Evolutionary conservation across 768 basidiomycete species (phyloP).

Genomic region (Myochromella boudieri): DNA sequence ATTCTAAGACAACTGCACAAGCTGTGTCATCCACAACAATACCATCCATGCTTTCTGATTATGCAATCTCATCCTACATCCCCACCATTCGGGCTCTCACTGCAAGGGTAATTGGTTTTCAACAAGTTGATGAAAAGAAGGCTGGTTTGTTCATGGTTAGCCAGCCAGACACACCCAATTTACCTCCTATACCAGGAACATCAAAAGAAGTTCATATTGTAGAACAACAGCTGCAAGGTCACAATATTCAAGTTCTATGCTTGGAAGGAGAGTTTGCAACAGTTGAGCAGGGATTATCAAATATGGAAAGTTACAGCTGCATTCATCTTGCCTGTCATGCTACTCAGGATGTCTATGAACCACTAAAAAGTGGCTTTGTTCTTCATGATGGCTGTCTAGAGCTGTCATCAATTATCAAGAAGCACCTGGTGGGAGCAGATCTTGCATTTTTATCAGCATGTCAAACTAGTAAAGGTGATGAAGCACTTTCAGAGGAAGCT

Average conservation of each 20-base stretch:
- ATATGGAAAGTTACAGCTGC: constrained; percentile 14
- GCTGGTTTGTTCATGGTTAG: background rate
- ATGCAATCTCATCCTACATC: background rate
- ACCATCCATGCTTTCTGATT: background rate
- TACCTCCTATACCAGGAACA: background rate
- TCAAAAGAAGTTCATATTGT: constrained; percentile 1
- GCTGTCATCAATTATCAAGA: constrained; percentile 21
- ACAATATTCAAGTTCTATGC: background rate
- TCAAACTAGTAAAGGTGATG: constrained; percentile 37
- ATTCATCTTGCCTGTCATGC: constrained; percentile 41
- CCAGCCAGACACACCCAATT: background rate
- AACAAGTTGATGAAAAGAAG: background rate
- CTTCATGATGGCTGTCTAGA: constrained; percentile 20
- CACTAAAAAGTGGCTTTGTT: constrained; percentile 18
- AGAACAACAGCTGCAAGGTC: background rate
- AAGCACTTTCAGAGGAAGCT: constrained; percentile 22
- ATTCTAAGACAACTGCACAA: background rate
- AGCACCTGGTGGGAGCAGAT: constrained; percentile 22
- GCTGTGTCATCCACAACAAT: background rate
- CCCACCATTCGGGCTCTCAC: background rate
- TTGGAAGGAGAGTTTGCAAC: background rate
- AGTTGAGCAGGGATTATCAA: background rate
- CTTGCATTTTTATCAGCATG: constrained; percentile 49
- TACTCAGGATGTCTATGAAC: constrained; percentile 25
- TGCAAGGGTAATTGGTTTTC: background rate